Percentiles rank a stretch among this genome's conserved stretches.
These are phyloP conservation scores for Trichosporon coremiiforme DNA, from an alignment of 1,284 basidiomycete genomes.

Conservation along the genomic window DNA sequence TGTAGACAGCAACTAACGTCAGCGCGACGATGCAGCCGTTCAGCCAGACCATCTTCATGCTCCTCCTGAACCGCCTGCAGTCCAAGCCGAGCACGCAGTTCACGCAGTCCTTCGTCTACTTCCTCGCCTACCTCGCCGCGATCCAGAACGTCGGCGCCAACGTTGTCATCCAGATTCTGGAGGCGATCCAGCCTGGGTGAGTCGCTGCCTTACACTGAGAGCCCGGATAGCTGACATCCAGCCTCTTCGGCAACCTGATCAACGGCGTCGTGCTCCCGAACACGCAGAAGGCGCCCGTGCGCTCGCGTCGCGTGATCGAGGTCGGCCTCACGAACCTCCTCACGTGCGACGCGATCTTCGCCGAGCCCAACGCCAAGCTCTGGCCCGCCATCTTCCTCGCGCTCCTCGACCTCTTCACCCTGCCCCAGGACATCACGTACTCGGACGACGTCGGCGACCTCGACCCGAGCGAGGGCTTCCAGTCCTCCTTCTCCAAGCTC, in stretches of 20 bases:
- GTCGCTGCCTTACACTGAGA: no score
- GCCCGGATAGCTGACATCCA: conserved; percentile 45
- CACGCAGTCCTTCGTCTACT: conserved; percentile 78
- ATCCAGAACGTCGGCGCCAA: conserved; percentile 77
- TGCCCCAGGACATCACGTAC: conserved; percentile 67
- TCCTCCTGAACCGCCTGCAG: conserved; percentile 82
- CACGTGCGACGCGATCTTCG: conserved; percentile 70
- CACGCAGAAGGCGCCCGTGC: conserved; percentile 73
- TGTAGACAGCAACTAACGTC: conserved; percentile 24
- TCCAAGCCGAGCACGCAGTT: conserved; percentile 87
- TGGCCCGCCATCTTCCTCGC: conserved; percentile 74
- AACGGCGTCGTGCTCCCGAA: conserved; percentile 76
- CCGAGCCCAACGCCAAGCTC: conserved; percentile 64
- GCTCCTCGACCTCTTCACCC: conserved; percentile 73
- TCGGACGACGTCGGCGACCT: conserved; percentile 61
- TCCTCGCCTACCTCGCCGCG: conserved; percentile 74
- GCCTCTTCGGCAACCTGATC: conserved; percentile 82
- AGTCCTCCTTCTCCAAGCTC: conserved; percentile 86
- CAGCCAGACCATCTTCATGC: conserved; percentile 75
- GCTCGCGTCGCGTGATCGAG: conserved; percentile 78
- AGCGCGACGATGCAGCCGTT: conserved; percentile 72
- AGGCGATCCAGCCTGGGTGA: conserved; percentile 78
- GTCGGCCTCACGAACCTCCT: conserved; percentile 83
- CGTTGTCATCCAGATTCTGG: conserved; percentile 72
- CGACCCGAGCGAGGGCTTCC: conserved; percentile 92